phyloP scores from a whole-genome alignment of 768 basidiomycete genomes.

The Hygrocybe punicea region DNA sequence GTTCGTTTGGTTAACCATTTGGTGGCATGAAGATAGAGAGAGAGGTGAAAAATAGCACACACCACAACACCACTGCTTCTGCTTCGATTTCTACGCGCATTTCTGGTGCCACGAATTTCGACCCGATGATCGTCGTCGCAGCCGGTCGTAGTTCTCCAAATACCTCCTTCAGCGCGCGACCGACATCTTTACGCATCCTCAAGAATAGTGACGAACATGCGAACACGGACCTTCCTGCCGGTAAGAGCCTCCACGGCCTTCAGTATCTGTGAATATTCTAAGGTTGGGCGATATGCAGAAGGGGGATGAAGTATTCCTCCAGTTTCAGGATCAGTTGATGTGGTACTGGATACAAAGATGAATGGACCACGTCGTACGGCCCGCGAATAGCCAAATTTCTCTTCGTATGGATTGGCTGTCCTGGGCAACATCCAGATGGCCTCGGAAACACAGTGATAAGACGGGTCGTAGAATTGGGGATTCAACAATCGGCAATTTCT shows the following conservation, averaged over 20 bases:
- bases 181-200: constrained; percentile 40
- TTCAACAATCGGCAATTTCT: no score
- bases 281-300: constrained; percentile 47
- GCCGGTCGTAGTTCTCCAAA: constrained; percentile 44
- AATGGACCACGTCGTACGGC: constrained; percentile 50
- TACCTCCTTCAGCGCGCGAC: constrained; percentile 41
- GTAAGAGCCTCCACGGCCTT: constrained; percentile 43
- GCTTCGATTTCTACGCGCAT: constrained; percentile 59
- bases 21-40: neutral
- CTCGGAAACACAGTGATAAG: neutral
- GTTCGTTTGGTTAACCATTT: neutral
- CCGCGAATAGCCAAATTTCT: constrained; percentile 49
- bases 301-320: constrained; percentile 40
- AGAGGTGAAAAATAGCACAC: neutral
- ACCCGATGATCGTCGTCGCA: constrained; percentile 54
- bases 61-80: constrained; percentile 41
- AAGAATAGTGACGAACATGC: constrained; percentile 47
- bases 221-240: constrained; percentile 40
- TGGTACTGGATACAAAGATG: constrained; percentile 54
- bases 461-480: no score
- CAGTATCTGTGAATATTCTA: constrained; percentile 44
- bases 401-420: constrained; percentile 51
- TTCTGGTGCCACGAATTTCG: constrained; percentile 41
- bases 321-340: constrained; percentile 42
- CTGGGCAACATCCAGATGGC: neutral